Conservation (phyloP, 768 basidiomycete genomes). For the Kwoniella shandongensis region DNA sequence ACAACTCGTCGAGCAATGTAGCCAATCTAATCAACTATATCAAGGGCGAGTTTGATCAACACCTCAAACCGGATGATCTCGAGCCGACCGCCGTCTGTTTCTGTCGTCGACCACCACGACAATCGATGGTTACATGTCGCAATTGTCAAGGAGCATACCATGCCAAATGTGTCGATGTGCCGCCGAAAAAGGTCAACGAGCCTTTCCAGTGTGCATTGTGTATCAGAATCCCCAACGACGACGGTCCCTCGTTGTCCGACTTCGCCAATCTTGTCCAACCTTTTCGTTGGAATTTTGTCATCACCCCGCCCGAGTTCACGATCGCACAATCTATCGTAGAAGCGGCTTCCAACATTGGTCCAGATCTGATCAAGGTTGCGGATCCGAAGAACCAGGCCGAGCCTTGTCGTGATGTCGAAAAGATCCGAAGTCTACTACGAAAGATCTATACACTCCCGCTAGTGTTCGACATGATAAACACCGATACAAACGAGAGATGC, state of each 20-base stretch:
- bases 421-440: slow-evolving; percentile 31
- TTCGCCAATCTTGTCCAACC: slow-evolving; percentile 30
- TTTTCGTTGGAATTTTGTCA: slow-evolving; percentile 38
- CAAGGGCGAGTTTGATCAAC: slow-evolving; percentile 20
- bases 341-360: slow-evolving; percentile 24
- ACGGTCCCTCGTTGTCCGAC: slow-evolving; percentile 29
- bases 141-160: slow-evolving; percentile 47
- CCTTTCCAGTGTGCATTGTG: slow-evolving; percentile 35
- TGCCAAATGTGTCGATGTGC: slow-evolving; percentile 40
- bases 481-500: slow-evolving; percentile 17
- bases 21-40: slow-evolving; percentile 21
- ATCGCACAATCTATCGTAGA: slow-evolving; percentile 25
- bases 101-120: slow-evolving; percentile 39
- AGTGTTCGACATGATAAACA: slow-evolving; percentile 29
- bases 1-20: slow-evolving; percentile 16
- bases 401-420: slow-evolving; percentile 15
- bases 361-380: slow-evolving; percentile 18
- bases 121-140: slow-evolving; percentile 45
- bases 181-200: slow-evolving; percentile 22
- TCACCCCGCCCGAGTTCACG: slow-evolving; percentile 34
- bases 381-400: slow-evolving; percentile 18
- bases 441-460: slow-evolving; percentile 41
- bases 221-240: slow-evolving; percentile 14
- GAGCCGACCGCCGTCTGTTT: slow-evolving; percentile 37
- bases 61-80: slow-evolving; percentile 42